Base-by-base conservation (phyloP, 1,139 yeast species). In the Yamadazyma friedrichii region DNA sequence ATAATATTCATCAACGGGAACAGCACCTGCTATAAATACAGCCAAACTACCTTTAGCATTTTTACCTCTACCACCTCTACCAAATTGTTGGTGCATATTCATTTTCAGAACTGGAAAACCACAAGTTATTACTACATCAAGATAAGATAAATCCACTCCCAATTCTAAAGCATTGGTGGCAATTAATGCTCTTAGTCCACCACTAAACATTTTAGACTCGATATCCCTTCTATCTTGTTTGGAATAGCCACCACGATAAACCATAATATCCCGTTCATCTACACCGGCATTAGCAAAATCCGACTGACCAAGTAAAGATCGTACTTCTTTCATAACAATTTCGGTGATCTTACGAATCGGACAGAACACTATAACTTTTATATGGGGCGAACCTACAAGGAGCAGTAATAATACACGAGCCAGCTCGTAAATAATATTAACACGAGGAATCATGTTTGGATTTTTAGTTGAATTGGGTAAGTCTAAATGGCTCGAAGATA, bases 91-190 rank as follows among this genome's bases (percentile, higher is more conserved):
- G 51, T 93, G 88, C 55, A 93, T 76, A 48, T 88, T 88, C 47
- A 94, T 84, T 45, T 89, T 76, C 46, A 95, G 86, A 32, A 80
- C 67, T 0, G 98, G 98, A 50, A 93, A 94, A 0, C 98, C 98
- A 53, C 95, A 88, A 61, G 89, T 80, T 2, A 93, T 66, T 0
- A 91, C 98, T 1, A 95, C 89, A 62, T 93, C 98, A 40, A 93
- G 67, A 17, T 85, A 87, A 35, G 98, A 95, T 48, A 93, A 84
- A 67, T 93, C 98, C 39, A 93, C 88, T 37, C 99, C 99, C 39
- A 93, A 71, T 58, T 93, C 99, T 44, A 93, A 66, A 0, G 99
- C 98, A 62, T 89, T 89, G 0, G 99, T 94, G 0, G 98, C 95
- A 3, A 93, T 80, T 24, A 94, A 86, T 0, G 96, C 98, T 41